These are phyloP conservation scores for Spathaspora hagerdaliae DNA, from an alignment of 805 yeast genomes.

Conservation along the genomic window DNA sequence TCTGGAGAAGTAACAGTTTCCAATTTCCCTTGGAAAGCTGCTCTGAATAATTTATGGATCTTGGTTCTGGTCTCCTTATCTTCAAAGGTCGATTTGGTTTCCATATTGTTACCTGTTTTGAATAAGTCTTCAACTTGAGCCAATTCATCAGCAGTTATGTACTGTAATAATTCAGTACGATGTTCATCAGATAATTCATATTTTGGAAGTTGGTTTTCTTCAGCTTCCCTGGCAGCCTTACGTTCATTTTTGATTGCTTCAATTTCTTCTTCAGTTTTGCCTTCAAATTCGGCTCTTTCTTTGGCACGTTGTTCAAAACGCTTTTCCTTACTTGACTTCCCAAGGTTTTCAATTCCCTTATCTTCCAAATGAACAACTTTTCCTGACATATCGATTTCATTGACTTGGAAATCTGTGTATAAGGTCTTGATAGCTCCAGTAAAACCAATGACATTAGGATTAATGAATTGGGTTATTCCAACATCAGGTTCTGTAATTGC, in stretches of 20 bases:
- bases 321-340: slow-evolving; percentile 44
- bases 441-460: slow-evolving; percentile 53
- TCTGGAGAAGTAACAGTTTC: slow-evolving; percentile 75
- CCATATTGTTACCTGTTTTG: slow-evolving; percentile 52
- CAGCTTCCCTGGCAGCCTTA: slow-evolving; percentile 17
- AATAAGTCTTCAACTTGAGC: slow-evolving; percentile 51
- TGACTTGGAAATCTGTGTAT: slow-evolving; percentile 90
- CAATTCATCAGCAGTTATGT: slow-evolving; percentile 62
- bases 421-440: slow-evolving; percentile 80
- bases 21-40: slow-evolving; percentile 65
- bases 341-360: slow-evolving; percentile 53
- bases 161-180: slow-evolving; percentile 42
- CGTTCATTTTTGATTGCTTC: slow-evolving; percentile 22
- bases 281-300: slow-evolving; percentile 28
- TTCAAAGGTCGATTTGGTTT: slow-evolving; percentile 51
- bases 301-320: slow-evolving; percentile 40
- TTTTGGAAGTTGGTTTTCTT: slow-evolving; percentile 34
- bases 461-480: slow-evolving; percentile 75
- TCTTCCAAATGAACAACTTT: slow-evolving; percentile 73
- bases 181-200: slow-evolving; percentile 47
- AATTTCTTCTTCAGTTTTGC: slow-evolving; percentile 28
- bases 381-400: slow-evolving; percentile 72
- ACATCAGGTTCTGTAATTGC: slow-evolving; percentile 43
- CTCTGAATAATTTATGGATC: slow-evolving; percentile 73
- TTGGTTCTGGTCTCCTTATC: slow-evolving; percentile 74